Evolutionary conservation across 768 basidiomycete species (phyloP).

Genomic region (Boletus vinaceobasis): DNA sequence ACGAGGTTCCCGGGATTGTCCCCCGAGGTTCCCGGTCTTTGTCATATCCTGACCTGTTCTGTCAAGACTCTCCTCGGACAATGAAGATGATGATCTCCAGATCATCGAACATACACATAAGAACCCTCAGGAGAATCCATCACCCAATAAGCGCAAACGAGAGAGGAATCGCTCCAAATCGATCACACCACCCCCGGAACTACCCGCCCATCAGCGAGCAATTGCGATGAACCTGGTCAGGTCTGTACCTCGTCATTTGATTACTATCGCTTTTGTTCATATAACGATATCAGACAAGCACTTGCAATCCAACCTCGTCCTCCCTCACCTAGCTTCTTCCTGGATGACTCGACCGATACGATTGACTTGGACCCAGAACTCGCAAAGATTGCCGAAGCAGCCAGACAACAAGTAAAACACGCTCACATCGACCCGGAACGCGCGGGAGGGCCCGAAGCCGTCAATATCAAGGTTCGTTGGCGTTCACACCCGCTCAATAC

Average conservation of each 20-base stretch:
- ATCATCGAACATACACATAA: slow-evolving; percentile 36
- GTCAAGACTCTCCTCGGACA: slow-evolving; percentile 36
- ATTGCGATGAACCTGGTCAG: slow-evolving; percentile 58
- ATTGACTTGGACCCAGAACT: slow-evolving; percentile 62
- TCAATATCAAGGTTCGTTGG: slow-evolving; percentile 61
- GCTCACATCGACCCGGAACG: slow-evolving; percentile 22
- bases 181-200: slow-evolving; percentile 70
- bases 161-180: slow-evolving; percentile 64
- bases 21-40: slow-evolving; percentile 10
- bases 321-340: slow-evolving; percentile 43
- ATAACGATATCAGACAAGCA: slow-evolving; percentile 39
- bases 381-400: slow-evolving; percentile 48
- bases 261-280: slow-evolving; percentile 1
- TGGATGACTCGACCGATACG: slow-evolving; percentile 46
- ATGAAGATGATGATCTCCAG: slow-evolving; percentile 47
- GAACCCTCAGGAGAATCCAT: slow-evolving; percentile 1
- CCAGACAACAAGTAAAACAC: slow-evolving; percentile 28
- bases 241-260: slow-evolving; percentile 35
- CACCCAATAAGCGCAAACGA: slow-evolving; percentile 43
- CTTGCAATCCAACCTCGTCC: slow-evolving; percentile 41
- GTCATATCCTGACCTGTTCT: slow-evolving; percentile 7
- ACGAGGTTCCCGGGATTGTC: slow-evolving; percentile 11
- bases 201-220: slow-evolving; percentile 52
- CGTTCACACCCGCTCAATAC: slow-evolving; percentile 57
- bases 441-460: slow-evolving; percentile 33